Evolutionary conservation across 805 yeast species (phyloP).

Genomic region (Hagleromyces aurorensis): DNA sequence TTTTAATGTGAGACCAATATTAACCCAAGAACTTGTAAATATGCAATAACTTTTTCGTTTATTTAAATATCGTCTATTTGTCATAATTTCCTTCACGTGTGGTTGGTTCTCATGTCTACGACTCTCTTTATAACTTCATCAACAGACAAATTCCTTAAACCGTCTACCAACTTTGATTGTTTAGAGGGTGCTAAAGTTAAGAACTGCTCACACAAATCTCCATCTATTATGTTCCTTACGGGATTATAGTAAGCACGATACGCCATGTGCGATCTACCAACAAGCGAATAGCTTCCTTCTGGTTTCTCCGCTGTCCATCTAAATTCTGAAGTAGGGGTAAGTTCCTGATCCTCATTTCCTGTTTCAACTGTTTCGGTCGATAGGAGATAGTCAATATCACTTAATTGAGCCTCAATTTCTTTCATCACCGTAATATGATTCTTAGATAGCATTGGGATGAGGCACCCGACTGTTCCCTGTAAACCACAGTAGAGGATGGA

Average conservation of each 20-base stretch:
- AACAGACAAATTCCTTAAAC: slow-evolving; percentile 32
- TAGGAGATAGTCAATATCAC: slow-evolving; percentile 20
- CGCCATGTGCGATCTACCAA: slow-evolving; percentile 59
- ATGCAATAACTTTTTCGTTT: no score
- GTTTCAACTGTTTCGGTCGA: slow-evolving; percentile 1
- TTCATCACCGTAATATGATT: slow-evolving; percentile 54
- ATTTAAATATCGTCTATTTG: slow-evolving; percentile 3
- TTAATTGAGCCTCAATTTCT: slow-evolving; percentile 43
- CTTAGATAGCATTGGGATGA: slow-evolving; percentile 57
- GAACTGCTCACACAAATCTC: slow-evolving; percentile 70
- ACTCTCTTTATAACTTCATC: slow-evolving; percentile 17
- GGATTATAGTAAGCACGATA: slow-evolving; percentile 83
- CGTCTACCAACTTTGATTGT: slow-evolving; percentile 24
- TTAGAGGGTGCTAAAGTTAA: slow-evolving; percentile 18
- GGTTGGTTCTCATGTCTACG: slow-evolving; percentile 25
- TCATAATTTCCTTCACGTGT: slow-evolving; percentile 12
- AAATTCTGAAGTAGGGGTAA: slow-evolving; percentile 6
- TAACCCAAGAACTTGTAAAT: no score
- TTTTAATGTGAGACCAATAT: no score
- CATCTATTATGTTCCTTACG: slow-evolving; percentile 68
- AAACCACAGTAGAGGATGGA: slow-evolving; percentile 64
- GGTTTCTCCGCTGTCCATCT: slow-evolving; percentile 3
- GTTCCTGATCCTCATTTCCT: slow-evolving; percentile 19
- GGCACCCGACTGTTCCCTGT: slow-evolving; percentile 71
- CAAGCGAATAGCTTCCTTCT: slow-evolving; percentile 32